phyloP scores from a whole-genome alignment of 2,329 filamentous ascomycete genomes.

The Trichophyton benhamiae region DNA sequence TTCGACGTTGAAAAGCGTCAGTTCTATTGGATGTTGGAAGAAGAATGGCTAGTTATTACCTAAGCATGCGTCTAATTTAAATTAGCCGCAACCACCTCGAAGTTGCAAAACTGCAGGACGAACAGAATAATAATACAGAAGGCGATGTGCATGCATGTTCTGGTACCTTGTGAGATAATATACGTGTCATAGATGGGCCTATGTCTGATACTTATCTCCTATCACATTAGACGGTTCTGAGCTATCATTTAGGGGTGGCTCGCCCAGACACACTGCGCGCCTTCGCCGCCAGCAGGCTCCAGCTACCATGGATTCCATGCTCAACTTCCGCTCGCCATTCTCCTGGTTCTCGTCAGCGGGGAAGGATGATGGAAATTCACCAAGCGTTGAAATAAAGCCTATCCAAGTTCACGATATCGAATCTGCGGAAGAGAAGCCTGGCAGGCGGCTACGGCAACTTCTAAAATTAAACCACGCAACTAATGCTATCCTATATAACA shows the following conservation, averaged over 20 bases:
- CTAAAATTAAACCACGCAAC: constrained; percentile 86
- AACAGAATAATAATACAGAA: not conserved
- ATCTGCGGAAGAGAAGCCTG: constrained; percentile 62
- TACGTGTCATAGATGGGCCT: not conserved
- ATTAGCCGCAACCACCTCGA: not conserved
- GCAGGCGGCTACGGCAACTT: constrained; percentile 77
- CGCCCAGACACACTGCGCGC: not conserved
- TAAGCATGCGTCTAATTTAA: not conserved
- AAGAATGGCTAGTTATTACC: not conserved
- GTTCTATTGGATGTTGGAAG: not conserved
- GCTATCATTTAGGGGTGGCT: not conserved
- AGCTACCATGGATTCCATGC: constrained; percentile 16
- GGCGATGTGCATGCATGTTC: not conserved
- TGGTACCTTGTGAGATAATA: not conserved
- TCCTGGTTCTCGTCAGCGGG: constrained; percentile 2
- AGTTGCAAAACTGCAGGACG: too few species aligned
- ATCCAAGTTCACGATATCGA: constrained; percentile 71
- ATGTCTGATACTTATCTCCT: not conserved
- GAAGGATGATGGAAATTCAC: not conserved
- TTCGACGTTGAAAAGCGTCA: too few species aligned
- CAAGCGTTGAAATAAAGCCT: constrained; percentile 43
- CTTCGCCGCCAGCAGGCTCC: not conserved
- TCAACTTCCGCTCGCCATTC: constrained; percentile 9
- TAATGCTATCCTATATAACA: constrained; percentile 68
- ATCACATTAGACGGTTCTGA: not conserved